Base-by-base conservation (phyloP, 129 eudicot species). In the Scalesia atractyloides region DNA sequence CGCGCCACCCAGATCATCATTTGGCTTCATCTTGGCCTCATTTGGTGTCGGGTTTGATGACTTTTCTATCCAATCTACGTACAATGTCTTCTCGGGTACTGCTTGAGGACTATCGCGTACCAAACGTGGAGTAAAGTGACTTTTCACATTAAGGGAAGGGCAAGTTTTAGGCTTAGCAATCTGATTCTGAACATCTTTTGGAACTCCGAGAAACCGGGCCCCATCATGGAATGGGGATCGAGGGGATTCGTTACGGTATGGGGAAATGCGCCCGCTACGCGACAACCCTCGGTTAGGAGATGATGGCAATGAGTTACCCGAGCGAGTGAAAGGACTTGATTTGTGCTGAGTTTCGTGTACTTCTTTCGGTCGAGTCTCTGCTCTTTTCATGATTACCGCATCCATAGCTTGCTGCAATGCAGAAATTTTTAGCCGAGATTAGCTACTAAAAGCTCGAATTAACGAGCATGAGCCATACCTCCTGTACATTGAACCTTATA, bases 151-250 rank as follows among this genome's bases (percentile, higher is more conserved):
- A 76, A 53, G 49, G 22, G 83, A 70, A 47, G 81, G 73, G 53
- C 80, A 76, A 24, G 80, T 72, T 46, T 77, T 73, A 39, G 82
- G 83, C 70, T 89, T 74, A 22, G 59, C 66, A 67, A 72, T 14
- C 47, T 86, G 83, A 79, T 76, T 64, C 49, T 86, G 84, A 46
- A 70, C 73, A 43, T 76, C 81, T 70, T 87, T 89, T 24, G 97
- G 89, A 63, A 90, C 85, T 9, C 93, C 89, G 13, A 88, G 91
- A 86, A 87, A 87, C 12, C 89, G 86, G 22, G 82, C 87, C 47
- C 96, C 98, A 13, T 88, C 86, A 6, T 81, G 90, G 76, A 86
- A 89, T 5, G 94, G 87, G 22, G 95, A 87, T 43, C 82, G 83
- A 68, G 96, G 88, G 4, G 88, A 71, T 58, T 85, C 95, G 30